Conservation (phyloP, 2,329 filamentous ascomycete genomes). For the Penicillium capsulatum region DNA sequence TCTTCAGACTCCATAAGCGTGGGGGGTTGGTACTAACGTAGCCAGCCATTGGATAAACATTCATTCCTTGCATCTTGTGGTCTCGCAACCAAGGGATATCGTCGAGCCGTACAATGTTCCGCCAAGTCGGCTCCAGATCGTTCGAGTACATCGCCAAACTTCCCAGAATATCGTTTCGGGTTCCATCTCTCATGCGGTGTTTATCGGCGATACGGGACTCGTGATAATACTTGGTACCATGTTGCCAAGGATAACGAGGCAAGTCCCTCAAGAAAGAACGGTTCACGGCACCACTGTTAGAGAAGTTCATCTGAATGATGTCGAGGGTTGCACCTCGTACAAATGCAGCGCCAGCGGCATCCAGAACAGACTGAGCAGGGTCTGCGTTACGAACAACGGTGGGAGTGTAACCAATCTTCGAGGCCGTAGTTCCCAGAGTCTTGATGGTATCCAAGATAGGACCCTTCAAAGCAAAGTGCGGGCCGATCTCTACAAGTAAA, state of each 20-base stretch:
- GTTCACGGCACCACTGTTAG: conserved; percentile 10
- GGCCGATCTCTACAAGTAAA: conserved; percentile 33
- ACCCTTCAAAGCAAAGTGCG: conserved; percentile 34
- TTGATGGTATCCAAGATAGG: conserved; percentile 27
- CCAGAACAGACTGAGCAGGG: conserved; percentile 20
- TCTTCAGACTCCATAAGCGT: background rate
- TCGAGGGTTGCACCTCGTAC: conserved; percentile 15
- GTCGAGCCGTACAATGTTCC: conserved; percentile 25
- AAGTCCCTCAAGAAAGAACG: conserved; percentile 27
- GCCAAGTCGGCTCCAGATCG: conserved; percentile 24
- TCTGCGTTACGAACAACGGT: conserved; percentile 24
- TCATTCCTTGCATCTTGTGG: conserved; percentile 33
- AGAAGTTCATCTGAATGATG: conserved; percentile 19
- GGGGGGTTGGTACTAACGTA: conserved; percentile 15
- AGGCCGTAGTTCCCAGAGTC: conserved; percentile 15
- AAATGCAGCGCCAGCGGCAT: conserved; percentile 20
- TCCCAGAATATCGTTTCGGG: conserved; percentile 29
- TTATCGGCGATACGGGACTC: conserved; percentile 42
- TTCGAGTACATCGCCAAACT: conserved; percentile 24
- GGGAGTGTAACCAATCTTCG: conserved; percentile 20
- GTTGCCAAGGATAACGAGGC: conserved; percentile 50
- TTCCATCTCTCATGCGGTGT: conserved; percentile 13
- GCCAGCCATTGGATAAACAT: conserved; percentile 24
- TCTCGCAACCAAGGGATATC: conserved; percentile 26
- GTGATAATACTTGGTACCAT: conserved; percentile 42